A percentile compares a stretch with the other conserved stretches of the same genome.
phyloP scores from a whole-genome alignment of 495 filamentous ascomycete genomes.

The Talaromyces stipitatus region DNA sequence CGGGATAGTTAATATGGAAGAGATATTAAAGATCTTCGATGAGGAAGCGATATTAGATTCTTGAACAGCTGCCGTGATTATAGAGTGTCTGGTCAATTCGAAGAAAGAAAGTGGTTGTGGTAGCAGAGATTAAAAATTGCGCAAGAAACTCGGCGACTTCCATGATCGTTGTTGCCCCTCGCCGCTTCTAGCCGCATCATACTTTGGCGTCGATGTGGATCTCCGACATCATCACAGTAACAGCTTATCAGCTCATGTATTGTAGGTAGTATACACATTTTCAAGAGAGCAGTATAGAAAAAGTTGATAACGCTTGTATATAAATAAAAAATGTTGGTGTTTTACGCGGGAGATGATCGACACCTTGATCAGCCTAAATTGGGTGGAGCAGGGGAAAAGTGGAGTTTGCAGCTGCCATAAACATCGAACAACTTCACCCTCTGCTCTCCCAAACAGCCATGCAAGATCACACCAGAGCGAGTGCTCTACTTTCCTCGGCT shows the following conservation, averaged over 20 bases:
- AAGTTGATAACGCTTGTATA: too few species aligned
- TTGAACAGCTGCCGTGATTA: too few species aligned
- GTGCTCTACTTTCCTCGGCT: constrained; percentile 8
- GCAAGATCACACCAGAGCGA: neutral
- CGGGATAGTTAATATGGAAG: too few species aligned
- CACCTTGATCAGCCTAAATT: too few species aligned
- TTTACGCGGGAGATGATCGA: neutral
- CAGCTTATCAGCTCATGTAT: too few species aligned
- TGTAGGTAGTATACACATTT: too few species aligned
- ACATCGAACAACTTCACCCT: neutral
- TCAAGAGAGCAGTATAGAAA: too few species aligned
- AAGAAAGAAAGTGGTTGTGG: neutral
- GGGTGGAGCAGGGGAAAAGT: neutral
- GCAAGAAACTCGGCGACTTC: neutral
- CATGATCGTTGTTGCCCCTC: neutral
- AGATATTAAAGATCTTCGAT: too few species aligned
- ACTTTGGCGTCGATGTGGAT: neutral
- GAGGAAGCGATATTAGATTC: too few species aligned
- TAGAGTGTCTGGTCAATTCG: neutral
- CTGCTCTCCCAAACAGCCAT: neutral
- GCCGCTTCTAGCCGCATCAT: constrained; percentile 3
- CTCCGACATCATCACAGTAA: neutral
- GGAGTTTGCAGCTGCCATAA: neutral
- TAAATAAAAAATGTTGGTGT: neutral
- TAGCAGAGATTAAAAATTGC: neutral